A percentile compares a stretch with the other conserved stretches of the same genome.
Evolutionary conservation across 1,284 basidiomycete genomes (phyloP).

Genomic region (Neolentinus lepideus): DNA sequence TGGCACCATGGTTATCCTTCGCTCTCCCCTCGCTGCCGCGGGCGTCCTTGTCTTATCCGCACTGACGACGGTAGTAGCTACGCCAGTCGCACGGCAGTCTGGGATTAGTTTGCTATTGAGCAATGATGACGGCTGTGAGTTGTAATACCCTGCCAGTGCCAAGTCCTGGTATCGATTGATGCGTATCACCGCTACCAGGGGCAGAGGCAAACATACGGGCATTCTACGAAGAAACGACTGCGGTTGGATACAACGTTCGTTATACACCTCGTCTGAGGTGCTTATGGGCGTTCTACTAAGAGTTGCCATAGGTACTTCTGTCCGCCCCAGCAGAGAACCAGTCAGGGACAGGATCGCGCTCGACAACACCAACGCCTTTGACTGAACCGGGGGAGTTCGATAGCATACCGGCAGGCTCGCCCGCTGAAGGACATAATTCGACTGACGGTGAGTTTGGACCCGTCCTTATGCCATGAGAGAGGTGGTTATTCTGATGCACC

Average conservation of each 20-base stretch:
- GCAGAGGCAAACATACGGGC: constrained; percentile 42
- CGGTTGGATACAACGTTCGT: constrained; percentile 34
- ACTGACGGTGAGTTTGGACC: constrained; percentile 28
- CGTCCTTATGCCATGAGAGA: too few relatives aligned
- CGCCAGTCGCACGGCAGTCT: background rate
- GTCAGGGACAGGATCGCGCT: constrained; percentile 33
- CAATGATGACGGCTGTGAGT: background rate
- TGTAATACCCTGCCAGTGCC: background rate
- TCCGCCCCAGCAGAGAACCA: constrained; percentile 35
- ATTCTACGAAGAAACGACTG: constrained; percentile 30
- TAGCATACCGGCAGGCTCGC: constrained; percentile 31
- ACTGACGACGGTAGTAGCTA: background rate
- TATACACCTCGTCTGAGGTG: background rate
- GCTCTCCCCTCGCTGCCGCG: background rate
- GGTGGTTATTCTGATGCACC: background rate
- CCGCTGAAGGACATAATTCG: constrained; percentile 32
- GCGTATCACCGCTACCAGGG: constrained; percentile 18
- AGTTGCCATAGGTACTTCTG: constrained; percentile 26
- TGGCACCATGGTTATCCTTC: background rate
- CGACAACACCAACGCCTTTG: constrained; percentile 16
- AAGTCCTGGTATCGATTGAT: background rate
- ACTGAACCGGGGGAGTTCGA: constrained; percentile 30
- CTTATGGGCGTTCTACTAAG: background rate
- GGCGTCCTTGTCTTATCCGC: background rate
- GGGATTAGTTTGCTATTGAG: background rate